Evolutionary conservation across 495 filamentous ascomycete species (phyloP).

Genomic region (Pyrenula massariospora): DNA sequence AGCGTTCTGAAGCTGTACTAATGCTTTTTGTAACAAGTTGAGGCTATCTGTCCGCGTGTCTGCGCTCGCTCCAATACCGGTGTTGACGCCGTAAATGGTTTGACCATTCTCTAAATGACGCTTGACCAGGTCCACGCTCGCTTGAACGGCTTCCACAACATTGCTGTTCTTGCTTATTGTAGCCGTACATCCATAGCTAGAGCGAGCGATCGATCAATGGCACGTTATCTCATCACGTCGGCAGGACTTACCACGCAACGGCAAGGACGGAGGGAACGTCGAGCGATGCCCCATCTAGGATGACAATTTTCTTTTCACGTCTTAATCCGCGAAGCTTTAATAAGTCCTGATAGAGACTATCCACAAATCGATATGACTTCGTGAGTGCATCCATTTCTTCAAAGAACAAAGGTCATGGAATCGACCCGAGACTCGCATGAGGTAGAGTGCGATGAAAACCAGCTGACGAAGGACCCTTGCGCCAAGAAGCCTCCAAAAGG

Average conservation of each 20-base stretch:
- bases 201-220: neutral
- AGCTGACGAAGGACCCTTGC: too few relatives aligned
- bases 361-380: too few relatives aligned
- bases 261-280: conserved; percentile 2
- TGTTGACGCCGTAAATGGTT: conserved; percentile 42
- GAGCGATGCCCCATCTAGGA: neutral
- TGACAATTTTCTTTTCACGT: too few relatives aligned
- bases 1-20: conserved; percentile 40
- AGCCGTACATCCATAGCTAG: neutral
- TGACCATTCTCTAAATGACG: neutral
- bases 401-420: too few relatives aligned
- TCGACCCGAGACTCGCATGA: too few relatives aligned
- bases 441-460: too few relatives aligned
- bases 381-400: too few relatives aligned
- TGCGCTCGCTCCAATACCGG: conserved; percentile 58
- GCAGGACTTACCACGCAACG: neutral
- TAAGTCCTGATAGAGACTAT: too few relatives aligned
- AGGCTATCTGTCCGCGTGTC: conserved; percentile 33
- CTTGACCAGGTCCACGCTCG: neutral
- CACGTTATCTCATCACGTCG: neutral
- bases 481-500: too few relatives aligned
- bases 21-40: conserved; percentile 33
- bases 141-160: neutral
- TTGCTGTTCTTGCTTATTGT: neutral
- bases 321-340: too few relatives aligned